Base-by-base conservation (phyloP, 805 yeast species). In the Yamadazyma scolyti region DNA sequence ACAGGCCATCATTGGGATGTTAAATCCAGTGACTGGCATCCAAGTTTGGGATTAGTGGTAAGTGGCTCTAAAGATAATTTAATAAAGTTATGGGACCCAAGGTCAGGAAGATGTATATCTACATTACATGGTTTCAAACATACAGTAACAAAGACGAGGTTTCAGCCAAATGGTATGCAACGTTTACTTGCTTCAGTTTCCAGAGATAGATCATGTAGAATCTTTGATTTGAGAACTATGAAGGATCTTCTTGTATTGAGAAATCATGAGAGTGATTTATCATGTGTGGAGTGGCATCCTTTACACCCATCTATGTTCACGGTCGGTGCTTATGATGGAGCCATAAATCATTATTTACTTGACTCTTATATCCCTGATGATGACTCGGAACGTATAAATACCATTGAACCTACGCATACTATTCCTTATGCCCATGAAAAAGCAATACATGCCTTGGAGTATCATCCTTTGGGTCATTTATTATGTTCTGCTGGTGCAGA, bases 1-100 rank as follows among this genome's bases (percentile, higher is more conserved):
- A 71, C 78, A 15, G 97, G 97, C 2, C 99, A 93, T 59, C 96
- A 94, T 54, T 93, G 99, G 99, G 99, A 93, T 58, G 97, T 93
- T 14, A 93, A 93, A 53, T 78, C 89, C 33, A 85, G 94, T 32
- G 97, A 93, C 56, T 93, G 99, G 99, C 99, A 93, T 57, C 85
- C 95, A 4, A 68, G 72, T 9, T 62, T 86, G 58, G 96, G 97
- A 0, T 67, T 93, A 16, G 71, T 93, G 30, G 96, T 83, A 0
- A 75, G 89, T 41, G 99, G 97, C 0, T 93, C 97, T 0, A 93
- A 94, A 54, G 99, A 93, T 58, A 94, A 94, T 56, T 64, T 88
- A 44, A 75, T 93, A 28, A 88, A 89, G 58, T 65, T 93, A 16
- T 93, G 98, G 98, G 99, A 93, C 54, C 99, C 99, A 8, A 71